Evolutionary conservation across 768 basidiomycete species (phyloP).

Genomic region (Pisolithus marmoratus): DNA sequence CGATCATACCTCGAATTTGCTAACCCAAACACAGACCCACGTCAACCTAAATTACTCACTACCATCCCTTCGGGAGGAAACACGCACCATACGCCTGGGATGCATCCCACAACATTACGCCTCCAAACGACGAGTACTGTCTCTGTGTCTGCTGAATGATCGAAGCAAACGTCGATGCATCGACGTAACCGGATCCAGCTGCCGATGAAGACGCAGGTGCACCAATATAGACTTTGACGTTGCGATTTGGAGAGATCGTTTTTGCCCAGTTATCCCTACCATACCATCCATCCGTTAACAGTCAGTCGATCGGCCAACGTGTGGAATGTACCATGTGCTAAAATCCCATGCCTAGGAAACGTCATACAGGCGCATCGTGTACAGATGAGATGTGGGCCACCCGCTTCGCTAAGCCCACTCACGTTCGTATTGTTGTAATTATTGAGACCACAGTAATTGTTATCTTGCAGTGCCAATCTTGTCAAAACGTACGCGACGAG

Average conservation of each 20-base stretch:
- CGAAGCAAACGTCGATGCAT: constrained; percentile 24
- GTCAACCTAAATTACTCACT: no score
- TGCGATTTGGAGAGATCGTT: constrained; percentile 35
- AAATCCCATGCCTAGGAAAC: constrained; percentile 41
- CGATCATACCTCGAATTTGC: constrained; percentile 40
- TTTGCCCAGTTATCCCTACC: constrained; percentile 44
- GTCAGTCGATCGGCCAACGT: no score
- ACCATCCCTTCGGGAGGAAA: no score
- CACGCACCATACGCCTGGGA: constrained; percentile 40
- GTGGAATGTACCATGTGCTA: constrained; percentile 27
- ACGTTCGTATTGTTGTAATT: constrained; percentile 40
- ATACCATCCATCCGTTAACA: background rate
- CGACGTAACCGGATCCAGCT: constrained; percentile 39
- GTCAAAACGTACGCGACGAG: background rate
- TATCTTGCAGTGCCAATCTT: constrained; percentile 27
- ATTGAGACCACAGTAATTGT: constrained; percentile 38
- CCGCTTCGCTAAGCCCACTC: constrained; percentile 1
- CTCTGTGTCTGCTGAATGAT: constrained; percentile 29
- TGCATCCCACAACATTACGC: constrained; percentile 39
- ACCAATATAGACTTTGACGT: constrained; percentile 46
- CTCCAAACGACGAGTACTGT: constrained; percentile 41
- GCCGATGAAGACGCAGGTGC: constrained; percentile 37
- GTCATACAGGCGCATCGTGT: background rate
- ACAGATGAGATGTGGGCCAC: background rate
- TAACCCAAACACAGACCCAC: constrained; percentile 1